phyloP scores from a whole-genome alignment of 1,284 basidiomycete genomes.

The Schizophyllum amplum region DNA sequence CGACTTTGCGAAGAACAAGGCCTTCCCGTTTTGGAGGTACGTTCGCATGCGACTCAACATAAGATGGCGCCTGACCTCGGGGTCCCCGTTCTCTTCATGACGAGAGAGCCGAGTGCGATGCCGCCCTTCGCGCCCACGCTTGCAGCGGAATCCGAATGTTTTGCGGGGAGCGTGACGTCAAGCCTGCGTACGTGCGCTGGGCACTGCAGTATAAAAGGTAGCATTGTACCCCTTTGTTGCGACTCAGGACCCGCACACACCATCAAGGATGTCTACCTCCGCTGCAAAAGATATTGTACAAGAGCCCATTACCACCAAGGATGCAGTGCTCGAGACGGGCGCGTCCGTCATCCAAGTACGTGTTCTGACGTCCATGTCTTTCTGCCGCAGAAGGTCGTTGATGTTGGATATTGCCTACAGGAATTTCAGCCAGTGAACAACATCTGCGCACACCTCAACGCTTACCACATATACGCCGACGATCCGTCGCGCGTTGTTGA shows the following conservation, averaged over 20 bases:
- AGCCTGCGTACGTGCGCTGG: neutral
- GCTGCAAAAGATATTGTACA: neutral
- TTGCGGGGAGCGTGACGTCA: neutral
- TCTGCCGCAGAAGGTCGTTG: neutral
- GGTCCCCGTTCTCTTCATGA: too few relatives aligned
- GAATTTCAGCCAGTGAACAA: constrained; percentile 9
- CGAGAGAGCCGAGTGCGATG: too few relatives aligned
- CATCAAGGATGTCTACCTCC: neutral
- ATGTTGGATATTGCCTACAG: neutral
- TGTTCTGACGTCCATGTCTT: neutral
- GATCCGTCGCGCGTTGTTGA: constrained; percentile 18
- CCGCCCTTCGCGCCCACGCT: too few relatives aligned
- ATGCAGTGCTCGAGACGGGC: neutral
- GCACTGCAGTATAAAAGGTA: too few relatives aligned
- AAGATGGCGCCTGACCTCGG: neutral
- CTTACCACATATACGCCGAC: constrained; percentile 17
- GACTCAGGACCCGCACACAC: neutral
- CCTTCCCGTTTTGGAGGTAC: neutral
- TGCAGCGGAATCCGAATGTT: neutral
- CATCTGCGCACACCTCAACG: constrained; percentile 17
- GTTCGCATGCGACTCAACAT: too few relatives aligned
- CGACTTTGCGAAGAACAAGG: neutral
- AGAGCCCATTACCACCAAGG: neutral
- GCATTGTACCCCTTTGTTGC: too few relatives aligned
- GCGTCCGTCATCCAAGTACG: neutral